phyloP scores from a whole-genome alignment of 305 asterid genomes.

The Salvia sclarea region DNA sequence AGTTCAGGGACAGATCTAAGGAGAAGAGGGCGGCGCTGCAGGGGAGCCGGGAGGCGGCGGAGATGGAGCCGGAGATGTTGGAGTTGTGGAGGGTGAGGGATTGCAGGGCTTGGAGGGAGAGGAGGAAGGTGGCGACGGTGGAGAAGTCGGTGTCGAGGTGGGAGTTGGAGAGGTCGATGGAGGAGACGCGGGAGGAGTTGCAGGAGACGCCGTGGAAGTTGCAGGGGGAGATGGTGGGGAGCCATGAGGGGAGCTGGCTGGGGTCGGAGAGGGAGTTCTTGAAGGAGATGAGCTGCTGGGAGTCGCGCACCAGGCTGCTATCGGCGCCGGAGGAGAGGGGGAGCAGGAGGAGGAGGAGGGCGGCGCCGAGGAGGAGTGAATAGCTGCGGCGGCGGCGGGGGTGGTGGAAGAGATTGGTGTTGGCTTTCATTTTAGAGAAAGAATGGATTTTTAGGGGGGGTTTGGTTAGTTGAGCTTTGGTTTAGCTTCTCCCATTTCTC shows the following conservation, averaged over 20 bases:
- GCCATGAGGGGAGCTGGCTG: conserved; percentile 47
- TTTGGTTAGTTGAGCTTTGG: conserved; percentile 36
- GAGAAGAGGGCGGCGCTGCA: conserved; percentile 43
- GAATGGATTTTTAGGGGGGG: conserved; percentile 25
- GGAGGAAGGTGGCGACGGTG: conserved; percentile 49
- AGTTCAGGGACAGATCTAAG: conserved; percentile 79
- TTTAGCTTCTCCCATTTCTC: conserved; percentile 57
- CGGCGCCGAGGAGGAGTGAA: neutral
- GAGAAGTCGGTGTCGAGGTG: conserved; percentile 54
- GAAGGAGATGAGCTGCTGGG: conserved; percentile 50
- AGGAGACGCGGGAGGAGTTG: conserved; percentile 51
- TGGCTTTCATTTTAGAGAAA: conserved; percentile 46
- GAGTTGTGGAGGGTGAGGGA: conserved; percentile 57
- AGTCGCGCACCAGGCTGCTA: conserved; percentile 21
- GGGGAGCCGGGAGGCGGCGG: conserved; percentile 41
- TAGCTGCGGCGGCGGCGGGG: conserved; percentile 11
- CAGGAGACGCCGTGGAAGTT: conserved; percentile 67
- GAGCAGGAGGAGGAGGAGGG: conserved; percentile 12
- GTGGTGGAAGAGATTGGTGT: conserved; percentile 37
- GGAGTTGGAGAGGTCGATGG: conserved; percentile 59
- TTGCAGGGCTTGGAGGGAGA: conserved; percentile 51
- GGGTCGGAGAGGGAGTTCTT: conserved; percentile 46
- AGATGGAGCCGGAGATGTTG: conserved; percentile 57
- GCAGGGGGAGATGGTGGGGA: conserved; percentile 56
- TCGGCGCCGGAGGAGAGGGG: conserved; percentile 8